A percentile compares a stretch with the other conserved stretches of the same genome.
phyloP scores from a whole-genome alignment of 805 yeast genomes.

The Jamesozyma hellenica region DNA sequence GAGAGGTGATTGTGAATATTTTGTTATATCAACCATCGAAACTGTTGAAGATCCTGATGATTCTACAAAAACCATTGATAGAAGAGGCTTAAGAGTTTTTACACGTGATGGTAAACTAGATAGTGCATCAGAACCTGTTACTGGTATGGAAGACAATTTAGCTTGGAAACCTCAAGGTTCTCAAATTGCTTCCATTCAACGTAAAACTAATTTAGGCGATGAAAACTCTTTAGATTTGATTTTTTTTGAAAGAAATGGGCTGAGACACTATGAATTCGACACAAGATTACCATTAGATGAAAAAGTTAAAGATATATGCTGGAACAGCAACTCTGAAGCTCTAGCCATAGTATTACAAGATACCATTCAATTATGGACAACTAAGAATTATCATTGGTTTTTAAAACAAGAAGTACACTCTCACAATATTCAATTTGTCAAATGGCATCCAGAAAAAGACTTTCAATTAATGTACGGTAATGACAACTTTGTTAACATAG shows the following conservation, averaged over 20 bases:
- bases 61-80: slow-evolving; percentile 29
- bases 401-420: slow-evolving; percentile 64
- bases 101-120: slow-evolving; percentile 67
- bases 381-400: slow-evolving; percentile 93
- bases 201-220: slow-evolving; percentile 39
- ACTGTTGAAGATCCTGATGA: slow-evolving; percentile 34
- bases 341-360: slow-evolving; percentile 56
- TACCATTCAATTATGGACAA: slow-evolving; percentile 78
- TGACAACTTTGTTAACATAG: slow-evolving; percentile 40
- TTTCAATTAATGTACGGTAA: slow-evolving; percentile 62
- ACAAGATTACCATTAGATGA: slow-evolving; percentile 49
- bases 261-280: slow-evolving; percentile 78
- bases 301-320: slow-evolving; percentile 43
- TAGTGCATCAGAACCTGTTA: slow-evolving; percentile 83
- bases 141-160: slow-evolving; percentile 61
- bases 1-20: slow-evolving; percentile 91
- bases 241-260: slow-evolving; percentile 88
- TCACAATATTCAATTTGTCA: slow-evolving; percentile 33
- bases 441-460: slow-evolving; percentile 89
- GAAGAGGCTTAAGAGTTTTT: slow-evolving; percentile 79
- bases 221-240: slow-evolving; percentile 39
- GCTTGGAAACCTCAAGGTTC: slow-evolving; percentile 92
- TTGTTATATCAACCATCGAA: slow-evolving; percentile 60
- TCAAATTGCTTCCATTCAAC: slow-evolving; percentile 70
- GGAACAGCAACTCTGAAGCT: slow-evolving; percentile 78